These are phyloP conservation scores for Solanum dulcamara DNA, from an alignment of 257 asterid species.

Conservation along the genomic window DNA sequence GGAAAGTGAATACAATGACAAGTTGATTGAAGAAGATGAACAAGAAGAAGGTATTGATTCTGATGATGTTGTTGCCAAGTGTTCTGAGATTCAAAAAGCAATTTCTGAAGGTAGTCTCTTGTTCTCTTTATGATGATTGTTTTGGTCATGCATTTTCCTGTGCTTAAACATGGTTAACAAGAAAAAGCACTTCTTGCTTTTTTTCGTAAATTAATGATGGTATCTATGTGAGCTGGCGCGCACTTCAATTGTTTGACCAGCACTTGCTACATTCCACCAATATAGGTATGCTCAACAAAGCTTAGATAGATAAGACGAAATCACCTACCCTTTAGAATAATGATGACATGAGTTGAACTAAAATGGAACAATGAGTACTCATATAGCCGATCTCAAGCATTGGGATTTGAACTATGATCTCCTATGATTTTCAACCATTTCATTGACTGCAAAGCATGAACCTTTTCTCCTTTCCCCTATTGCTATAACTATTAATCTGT, in stretches of 20 bases:
- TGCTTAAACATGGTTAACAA: not conserved
- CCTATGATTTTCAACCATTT: not conserved
- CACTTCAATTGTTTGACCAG: not conserved
- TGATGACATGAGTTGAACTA: not conserved
- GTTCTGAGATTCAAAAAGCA: conserved; percentile 26
- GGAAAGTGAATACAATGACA: not conserved
- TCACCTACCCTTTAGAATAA: not conserved
- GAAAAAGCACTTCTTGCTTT: no score
- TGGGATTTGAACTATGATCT: not conserved
- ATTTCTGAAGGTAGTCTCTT: conserved; percentile 11
- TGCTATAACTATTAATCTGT: not conserved
- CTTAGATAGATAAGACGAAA: not conserved
- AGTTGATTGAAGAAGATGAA: conserved; percentile 19
- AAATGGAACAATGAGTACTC: not conserved
- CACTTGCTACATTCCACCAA: not conserved
- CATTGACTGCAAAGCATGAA: not conserved
- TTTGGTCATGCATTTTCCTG: not conserved
- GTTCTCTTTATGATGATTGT: not conserved
- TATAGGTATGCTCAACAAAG: not conserved
- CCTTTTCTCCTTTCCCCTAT: not conserved
- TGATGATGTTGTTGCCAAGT: conserved; percentile 8
- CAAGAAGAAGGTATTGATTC: conserved; percentile 14
- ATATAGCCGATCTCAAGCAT: not conserved
- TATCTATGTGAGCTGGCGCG: no score
- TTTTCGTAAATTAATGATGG: no score